Evolutionary conservation across 2,329 filamentous ascomycete genomes (phyloP).

Genomic region (Colletotrichum gigasporum): DNA sequence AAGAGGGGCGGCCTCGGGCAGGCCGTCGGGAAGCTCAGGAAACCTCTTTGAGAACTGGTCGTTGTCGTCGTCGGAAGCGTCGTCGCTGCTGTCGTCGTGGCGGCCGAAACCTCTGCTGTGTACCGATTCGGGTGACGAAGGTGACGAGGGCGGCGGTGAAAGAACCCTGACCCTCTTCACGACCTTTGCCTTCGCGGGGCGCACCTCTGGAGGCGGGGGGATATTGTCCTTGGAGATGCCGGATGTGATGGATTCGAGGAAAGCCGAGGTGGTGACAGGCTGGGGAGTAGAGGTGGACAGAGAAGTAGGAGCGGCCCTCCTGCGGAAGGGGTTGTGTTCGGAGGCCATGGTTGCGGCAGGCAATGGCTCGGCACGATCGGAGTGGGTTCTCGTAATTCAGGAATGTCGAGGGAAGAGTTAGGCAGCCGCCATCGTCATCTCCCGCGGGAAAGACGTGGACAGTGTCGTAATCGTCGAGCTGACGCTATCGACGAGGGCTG

Average conservation of each 20-base stretch:
- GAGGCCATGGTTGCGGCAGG: conserved; percentile 40
- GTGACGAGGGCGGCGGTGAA: conserved; percentile 70
- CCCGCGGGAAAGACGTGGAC: conserved; percentile 4
- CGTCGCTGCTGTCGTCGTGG: conserved; percentile 35
- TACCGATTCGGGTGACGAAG: conserved; percentile 55
- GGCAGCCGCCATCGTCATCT: conserved; percentile 29
- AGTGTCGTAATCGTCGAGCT: background rate
- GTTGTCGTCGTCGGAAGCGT: conserved; percentile 41
- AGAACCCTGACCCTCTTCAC: conserved; percentile 75
- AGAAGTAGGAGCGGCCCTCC: conserved; percentile 42
- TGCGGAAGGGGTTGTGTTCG: conserved; percentile 60
- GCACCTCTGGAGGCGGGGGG: conserved; percentile 32
- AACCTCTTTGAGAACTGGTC: conserved; percentile 32
- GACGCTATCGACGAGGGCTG: background rate
- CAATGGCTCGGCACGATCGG: conserved; percentile 3
- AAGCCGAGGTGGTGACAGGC: conserved; percentile 36
- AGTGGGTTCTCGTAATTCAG: background rate
- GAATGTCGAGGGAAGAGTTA: conserved; percentile 14
- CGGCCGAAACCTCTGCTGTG: conserved; percentile 35
- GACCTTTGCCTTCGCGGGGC: conserved; percentile 55
- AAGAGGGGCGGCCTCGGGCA: conserved; percentile 27
- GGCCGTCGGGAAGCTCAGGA: conserved; percentile 26
- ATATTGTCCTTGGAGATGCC: conserved; percentile 34
- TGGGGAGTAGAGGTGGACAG: conserved; percentile 32
- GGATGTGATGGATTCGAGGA: conserved; percentile 41